Percentiles rank a stretch among this genome's conserved stretches.
These are phyloP conservation scores for Posidonia oceanica DNA, from an alignment of 116 monocot genomes.

Conservation along the genomic window DNA sequence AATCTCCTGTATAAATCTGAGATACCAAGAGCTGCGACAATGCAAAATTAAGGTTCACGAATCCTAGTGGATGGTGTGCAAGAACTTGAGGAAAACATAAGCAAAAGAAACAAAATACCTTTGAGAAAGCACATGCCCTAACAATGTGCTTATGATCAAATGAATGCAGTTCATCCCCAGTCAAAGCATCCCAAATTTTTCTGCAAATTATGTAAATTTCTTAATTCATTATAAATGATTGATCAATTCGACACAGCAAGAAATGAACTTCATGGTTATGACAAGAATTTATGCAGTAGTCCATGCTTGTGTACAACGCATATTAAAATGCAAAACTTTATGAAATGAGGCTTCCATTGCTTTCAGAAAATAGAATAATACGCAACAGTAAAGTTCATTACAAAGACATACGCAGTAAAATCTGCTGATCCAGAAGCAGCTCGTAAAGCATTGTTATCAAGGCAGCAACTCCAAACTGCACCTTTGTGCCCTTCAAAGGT, in stretches of 20 bases:
- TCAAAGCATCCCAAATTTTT: constrained; percentile 95
- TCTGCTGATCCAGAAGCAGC: constrained; percentile 92
- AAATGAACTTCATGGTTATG: neutral
- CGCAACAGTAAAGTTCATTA: neutral
- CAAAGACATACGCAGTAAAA: constrained; percentile 65
- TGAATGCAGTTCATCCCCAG: constrained; percentile 74
- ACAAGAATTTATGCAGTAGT: neutral
- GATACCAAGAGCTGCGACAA: too few species aligned
- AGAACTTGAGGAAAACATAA: neutral
- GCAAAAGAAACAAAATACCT: constrained; percentile 30
- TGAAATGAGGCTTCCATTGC: neutral
- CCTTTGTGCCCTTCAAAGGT: constrained; percentile 96
- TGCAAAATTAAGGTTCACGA: too few species aligned
- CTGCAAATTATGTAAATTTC: constrained; percentile 21
- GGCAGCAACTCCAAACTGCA: constrained; percentile 93
- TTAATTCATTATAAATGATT: neutral
- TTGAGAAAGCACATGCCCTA: constrained; percentile 82
- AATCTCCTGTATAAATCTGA: too few species aligned
- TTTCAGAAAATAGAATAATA: neutral
- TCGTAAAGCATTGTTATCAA: constrained; percentile 71
- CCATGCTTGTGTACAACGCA: neutral
- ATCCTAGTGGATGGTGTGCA: neutral
- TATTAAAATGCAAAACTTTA: neutral
- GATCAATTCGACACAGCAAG: neutral
- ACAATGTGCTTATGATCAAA: constrained; percentile 99